Conservation (phyloP, 1,284 basidiomycete species). For the Retiboletus flavoniger region DNA sequence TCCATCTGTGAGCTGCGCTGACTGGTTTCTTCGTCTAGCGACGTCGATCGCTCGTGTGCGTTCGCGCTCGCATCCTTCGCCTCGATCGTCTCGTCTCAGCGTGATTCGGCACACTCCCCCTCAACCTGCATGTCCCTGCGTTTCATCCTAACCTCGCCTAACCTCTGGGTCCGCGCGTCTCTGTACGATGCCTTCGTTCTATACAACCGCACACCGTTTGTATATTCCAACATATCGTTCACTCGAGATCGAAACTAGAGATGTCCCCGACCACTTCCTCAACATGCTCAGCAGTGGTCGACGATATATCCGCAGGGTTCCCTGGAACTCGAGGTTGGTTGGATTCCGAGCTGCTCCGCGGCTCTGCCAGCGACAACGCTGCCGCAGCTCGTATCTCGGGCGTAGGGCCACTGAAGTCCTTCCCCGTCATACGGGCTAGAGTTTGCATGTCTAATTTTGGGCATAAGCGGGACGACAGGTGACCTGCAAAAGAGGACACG, state of each 20-base stretch:
- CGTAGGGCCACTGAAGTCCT: conserved; percentile 77
- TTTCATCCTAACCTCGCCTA: no score
- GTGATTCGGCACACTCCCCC: no score
- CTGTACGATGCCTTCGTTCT: no score
- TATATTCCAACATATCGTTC: no score
- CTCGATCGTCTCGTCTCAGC: no score
- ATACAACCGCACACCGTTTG: no score
- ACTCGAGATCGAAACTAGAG: conserved; percentile 26
- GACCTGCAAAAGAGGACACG: conserved; percentile 20
- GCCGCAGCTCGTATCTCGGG: conserved; percentile 62
- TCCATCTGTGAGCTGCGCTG: no score
- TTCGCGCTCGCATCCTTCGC: no score
- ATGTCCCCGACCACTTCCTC: conserved; percentile 37
- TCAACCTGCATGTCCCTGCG: no score
- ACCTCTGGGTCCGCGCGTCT: no score
- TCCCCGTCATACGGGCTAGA: conserved; percentile 72
- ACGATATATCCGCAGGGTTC: conserved; percentile 2
- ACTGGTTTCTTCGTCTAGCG: no score
- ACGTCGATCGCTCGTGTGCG: no score
- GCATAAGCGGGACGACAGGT: background rate
- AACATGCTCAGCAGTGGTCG: conserved; percentile 11
- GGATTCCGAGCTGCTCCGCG: conserved; percentile 8
- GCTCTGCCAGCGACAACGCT: conserved; percentile 28
- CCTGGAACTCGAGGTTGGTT: background rate
- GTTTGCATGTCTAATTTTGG: conserved; percentile 58